Evolutionary conservation across 2,329 filamentous ascomycete genomes (phyloP), one percentile per base, ranked within the genome.

Genomic region (Sporothrix dimorphospora): DNA sequence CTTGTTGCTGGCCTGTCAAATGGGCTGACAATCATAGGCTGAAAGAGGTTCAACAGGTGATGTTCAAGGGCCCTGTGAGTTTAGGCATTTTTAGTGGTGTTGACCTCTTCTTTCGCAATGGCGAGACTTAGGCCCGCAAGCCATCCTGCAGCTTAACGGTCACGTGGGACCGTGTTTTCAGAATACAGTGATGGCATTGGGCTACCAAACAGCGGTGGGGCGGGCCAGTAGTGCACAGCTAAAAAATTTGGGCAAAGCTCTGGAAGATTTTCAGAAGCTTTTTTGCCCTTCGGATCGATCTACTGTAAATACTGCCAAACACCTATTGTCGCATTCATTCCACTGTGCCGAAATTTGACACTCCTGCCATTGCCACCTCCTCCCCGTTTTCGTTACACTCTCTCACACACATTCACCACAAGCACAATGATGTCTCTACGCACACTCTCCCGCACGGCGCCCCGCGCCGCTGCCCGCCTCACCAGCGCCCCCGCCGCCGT

Each of bases 351-450:
- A 30, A 74, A 66, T 16, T 30, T 65, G 47, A 70, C 72, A 53
- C 30, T 34, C 30, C 30, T 34, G 30, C 30, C 30, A 34, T 3
- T 34, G 70, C 66, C 72, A 57, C n/a, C 34, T 61, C 27, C 27
- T 24, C 34, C 8, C 14, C 11, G n/a, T 21, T 21, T 24, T 30
- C 24, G 12, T 21, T 21, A 65, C 38, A 21, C 19, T 59, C 27
- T 38, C 55, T 38, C 27, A 40, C 24, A 11, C 40, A 21, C 38
- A 51, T 40, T 49, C 53, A 30, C 45, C 21, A 70, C 72, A 19
- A 42, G 49, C 81, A 87, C 78, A 76, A 94, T 94, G 92, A 84
- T 94, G 79, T 91, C 91, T 76, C 83, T 93, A 76, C 87, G 91
- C 80, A 83, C 86, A 73, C 80, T 91, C 75, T 85, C 88, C 79